Evolutionary conservation across 768 basidiomycete species (phyloP), one percentile per base, ranked within the genome.

Genomic region (Dentipellis fragilis): DNA sequence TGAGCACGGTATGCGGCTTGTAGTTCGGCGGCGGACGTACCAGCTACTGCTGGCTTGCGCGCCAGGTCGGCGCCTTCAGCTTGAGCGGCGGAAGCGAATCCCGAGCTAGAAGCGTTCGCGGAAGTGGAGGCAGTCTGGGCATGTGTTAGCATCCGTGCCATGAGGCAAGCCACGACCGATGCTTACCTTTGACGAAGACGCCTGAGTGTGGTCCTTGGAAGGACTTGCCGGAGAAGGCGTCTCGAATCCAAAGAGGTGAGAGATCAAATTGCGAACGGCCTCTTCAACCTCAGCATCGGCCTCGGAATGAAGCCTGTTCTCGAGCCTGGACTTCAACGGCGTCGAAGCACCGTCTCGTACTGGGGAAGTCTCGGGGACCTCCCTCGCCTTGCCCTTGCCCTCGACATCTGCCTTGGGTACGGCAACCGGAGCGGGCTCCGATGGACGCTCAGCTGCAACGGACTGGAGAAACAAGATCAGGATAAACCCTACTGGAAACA

Each of bases 1-100:
- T 62, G 59, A n/a, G 61, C 49, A n/a, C 42, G 48, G 57, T 57
- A 62, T 5, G 51, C 53, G 4, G 49, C 48, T 53, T 60, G 57
- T 1, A 39, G 56, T 0, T 52, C 40, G 21, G 51, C 61, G 5
- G 61, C 61, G 7, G 54, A 19, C 8, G 37, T 12, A 17, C 61
- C 59, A 34, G 54, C 53, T 3, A 60, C 38, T 4, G 56, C 53
- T 45, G 49, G 38, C 14, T 54, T 48, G 34, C 61, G 61, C 5
- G 17, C 46, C 19, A 60, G 56, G 12, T 58, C 34, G 21, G 54
- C 48, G 35, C 59, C 57, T 39, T 54, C 57, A 14, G 39, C 9
- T 17, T 22, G 10, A n/a, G 10, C 42, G n/a, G 42, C 29, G 29
- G 29, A 29, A 29, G 29, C 29, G 6, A 6, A 29, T 29, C 6